Conservation (phyloP, 1,139 yeast species). For the Saccharomyces hybrid region DNA sequence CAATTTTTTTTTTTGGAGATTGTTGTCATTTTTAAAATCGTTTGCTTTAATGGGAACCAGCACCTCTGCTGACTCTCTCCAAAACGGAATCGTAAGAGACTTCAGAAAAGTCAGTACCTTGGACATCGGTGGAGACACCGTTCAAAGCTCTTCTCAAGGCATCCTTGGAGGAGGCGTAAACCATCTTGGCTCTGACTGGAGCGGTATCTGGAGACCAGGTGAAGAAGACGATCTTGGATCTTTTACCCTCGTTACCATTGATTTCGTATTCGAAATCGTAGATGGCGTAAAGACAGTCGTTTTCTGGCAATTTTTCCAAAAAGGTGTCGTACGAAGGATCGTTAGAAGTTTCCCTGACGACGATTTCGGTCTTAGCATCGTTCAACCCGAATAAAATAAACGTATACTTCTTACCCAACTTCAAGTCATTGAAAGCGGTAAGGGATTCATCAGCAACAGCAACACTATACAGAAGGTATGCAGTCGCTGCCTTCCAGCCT, state of each 20-base stretch:
- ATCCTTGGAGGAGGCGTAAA: conserved; percentile 94
- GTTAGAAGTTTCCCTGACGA: conserved; percentile 77
- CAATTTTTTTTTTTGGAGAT: neutral
- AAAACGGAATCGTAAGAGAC: conserved; percentile 89
- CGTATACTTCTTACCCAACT: conserved; percentile 67
- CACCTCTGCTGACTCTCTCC: conserved; percentile 83
- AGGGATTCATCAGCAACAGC: conserved; percentile 93
- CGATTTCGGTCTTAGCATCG: conserved; percentile 80
- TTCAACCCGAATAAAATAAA: conserved; percentile 74
- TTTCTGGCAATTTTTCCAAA: conserved; percentile 83
- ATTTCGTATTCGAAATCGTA: conserved; percentile 94
- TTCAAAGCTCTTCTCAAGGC: conserved; percentile 95
- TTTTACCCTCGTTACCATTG: conserved; percentile 87
- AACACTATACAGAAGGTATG: conserved; percentile 44
- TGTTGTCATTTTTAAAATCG: neutral
- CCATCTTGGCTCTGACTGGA: conserved; percentile 91
- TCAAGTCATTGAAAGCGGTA: conserved; percentile 88
- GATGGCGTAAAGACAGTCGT: conserved; percentile 92
- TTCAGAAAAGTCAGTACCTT: conserved; percentile 97
- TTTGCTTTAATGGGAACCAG: conserved; percentile 46
- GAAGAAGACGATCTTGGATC: conserved; percentile 86
- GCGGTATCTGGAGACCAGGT: conserved; percentile 99
- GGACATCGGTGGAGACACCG: conserved; percentile 90
- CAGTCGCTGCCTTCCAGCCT: neutral
- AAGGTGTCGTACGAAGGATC: conserved; percentile 73